Evolutionary conservation across 2,329 filamentous ascomycete genomes (phyloP).

Genomic region (Dactylella cylindrospora): DNA sequence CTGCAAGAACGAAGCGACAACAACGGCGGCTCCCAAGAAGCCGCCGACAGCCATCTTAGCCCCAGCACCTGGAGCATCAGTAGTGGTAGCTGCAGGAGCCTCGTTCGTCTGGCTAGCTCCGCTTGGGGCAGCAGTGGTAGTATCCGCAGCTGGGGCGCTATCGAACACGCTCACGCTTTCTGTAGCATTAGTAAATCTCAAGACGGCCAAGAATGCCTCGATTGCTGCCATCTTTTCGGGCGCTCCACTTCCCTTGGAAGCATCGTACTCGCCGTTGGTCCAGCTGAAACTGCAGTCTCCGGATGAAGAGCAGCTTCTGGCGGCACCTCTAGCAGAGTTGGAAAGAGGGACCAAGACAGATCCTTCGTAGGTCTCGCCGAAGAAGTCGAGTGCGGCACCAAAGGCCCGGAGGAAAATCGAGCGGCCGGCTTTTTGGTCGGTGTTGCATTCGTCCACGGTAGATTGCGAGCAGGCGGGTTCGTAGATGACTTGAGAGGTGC

Average conservation of each 20-base stretch:
- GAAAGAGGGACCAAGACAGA: constrained; percentile 56
- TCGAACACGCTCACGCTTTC: constrained; percentile 4
- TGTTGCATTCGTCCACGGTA: constrained; percentile 56
- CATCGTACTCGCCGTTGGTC: constrained; percentile 62
- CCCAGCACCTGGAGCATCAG: constrained; percentile 9
- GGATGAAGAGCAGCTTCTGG: constrained; percentile 60
- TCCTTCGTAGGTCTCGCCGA: constrained; percentile 60
- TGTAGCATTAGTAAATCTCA: neutral
- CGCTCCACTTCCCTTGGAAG: constrained; percentile 54
- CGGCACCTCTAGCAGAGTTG: constrained; percentile 61
- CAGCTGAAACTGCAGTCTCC: constrained; percentile 63
- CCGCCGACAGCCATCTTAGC: constrained; percentile 11
- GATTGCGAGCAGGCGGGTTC: constrained; percentile 65
- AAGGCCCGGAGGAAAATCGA: constrained; percentile 60
- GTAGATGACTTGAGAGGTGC: constrained; percentile 59
- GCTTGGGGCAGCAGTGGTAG: neutral
- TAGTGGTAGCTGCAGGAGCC: neutral
- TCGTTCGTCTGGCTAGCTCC: neutral
- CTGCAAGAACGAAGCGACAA: constrained; percentile 18
- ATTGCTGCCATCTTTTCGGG: constrained; percentile 65
- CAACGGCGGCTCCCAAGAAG: constrained; percentile 10
- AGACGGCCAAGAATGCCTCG: constrained; percentile 56
- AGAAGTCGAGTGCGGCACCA: constrained; percentile 57
- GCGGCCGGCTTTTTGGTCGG: constrained; percentile 69
- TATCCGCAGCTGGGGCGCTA: neutral